Evolutionary conservation across 2,329 filamentous ascomycete genomes (phyloP).

Genomic region (Colletotrichum magnum): DNA sequence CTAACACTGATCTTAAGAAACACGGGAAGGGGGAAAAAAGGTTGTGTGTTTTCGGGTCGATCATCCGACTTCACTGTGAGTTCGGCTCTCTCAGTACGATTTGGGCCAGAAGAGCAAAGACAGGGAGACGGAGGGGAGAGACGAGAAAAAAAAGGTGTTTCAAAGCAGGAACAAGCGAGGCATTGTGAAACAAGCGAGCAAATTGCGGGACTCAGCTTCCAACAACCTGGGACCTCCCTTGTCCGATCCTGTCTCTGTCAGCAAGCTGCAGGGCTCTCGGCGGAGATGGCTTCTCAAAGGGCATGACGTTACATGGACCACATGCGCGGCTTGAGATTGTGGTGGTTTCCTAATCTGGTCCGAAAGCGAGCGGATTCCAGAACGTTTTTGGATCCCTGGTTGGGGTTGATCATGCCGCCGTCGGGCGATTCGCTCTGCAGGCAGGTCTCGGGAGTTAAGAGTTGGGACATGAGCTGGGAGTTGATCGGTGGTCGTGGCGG

Average conservation of each 20-base stretch:
- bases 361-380: slow-evolving; percentile 1
- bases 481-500: slow-evolving; percentile 7
- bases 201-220: slow-evolving; percentile 26
- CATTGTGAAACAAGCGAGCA: slow-evolving; percentile 22
- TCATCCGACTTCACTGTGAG: slow-evolving; percentile 27
- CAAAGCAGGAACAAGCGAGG: slow-evolving; percentile 19
- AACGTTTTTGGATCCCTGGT: slow-evolving; percentile 1
- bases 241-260: not conserved
- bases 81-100: not conserved
- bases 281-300: not conserved
- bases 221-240: slow-evolving; percentile 25
- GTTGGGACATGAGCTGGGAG: not conserved
- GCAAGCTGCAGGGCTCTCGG: not conserved
- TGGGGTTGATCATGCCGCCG: not conserved
- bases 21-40: not conserved
- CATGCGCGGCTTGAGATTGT: not conserved
- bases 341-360: slow-evolving; percentile 16
- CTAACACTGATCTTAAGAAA: slow-evolving; percentile 16
- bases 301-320: slow-evolving; percentile 12
- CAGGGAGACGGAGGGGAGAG: not conserved
- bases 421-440: not conserved
- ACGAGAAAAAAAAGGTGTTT: slow-evolving; percentile 19
- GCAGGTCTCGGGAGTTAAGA: not conserved
- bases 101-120: no score
- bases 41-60: slow-evolving; percentile 26